A percentile compares a stretch with the other conserved stretches of the same genome.
These are phyloP conservation scores for Crucibulum laeve DNA, from an alignment of 768 basidiomycete genomes.

Conservation along the genomic window DNA sequence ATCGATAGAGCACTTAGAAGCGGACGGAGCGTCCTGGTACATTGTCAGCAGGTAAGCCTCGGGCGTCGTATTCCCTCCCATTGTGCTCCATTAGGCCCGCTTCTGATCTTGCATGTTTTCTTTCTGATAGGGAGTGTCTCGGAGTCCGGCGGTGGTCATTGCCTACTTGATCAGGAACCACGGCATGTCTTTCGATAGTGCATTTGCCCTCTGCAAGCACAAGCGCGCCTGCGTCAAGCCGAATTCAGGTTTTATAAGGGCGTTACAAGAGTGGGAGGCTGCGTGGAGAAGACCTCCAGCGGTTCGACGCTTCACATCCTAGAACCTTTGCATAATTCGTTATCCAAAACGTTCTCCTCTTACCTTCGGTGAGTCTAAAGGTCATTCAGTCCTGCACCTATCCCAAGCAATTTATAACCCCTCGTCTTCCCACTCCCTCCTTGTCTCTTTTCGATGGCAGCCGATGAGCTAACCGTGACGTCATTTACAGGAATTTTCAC, in stretches of 20 bases:
- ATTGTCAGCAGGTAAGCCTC: constrained; percentile 71
- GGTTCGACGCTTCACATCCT: constrained; percentile 17
- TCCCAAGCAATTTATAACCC: too few relatives aligned
- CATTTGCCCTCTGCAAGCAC: constrained; percentile 53
- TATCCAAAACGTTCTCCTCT: too few relatives aligned
- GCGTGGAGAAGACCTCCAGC: constrained; percentile 12
- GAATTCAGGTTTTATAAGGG: constrained; percentile 68
- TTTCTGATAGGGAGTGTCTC: constrained; percentile 62
- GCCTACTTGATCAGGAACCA: constrained; percentile 77
- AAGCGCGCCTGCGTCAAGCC: constrained; percentile 74
- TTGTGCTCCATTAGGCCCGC: not conserved
- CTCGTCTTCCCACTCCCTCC: too few relatives aligned
- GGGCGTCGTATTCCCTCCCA: not conserved
- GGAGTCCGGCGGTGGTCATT: constrained; percentile 71
- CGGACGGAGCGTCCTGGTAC: constrained; percentile 69
- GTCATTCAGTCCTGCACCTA: too few relatives aligned
- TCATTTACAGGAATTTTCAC: too few relatives aligned
- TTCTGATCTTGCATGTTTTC: not conserved
- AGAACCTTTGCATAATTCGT: too few relatives aligned
- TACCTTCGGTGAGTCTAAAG: too few relatives aligned
- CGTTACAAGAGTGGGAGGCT: constrained; percentile 56
- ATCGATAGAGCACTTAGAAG: constrained; percentile 58
- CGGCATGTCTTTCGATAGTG: constrained; percentile 69
- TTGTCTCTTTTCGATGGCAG: too few relatives aligned
- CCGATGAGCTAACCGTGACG: too few relatives aligned